Conservation (phyloP, 2,329 filamentous ascomycete species). For the Phialocephala subalpina region DNA sequence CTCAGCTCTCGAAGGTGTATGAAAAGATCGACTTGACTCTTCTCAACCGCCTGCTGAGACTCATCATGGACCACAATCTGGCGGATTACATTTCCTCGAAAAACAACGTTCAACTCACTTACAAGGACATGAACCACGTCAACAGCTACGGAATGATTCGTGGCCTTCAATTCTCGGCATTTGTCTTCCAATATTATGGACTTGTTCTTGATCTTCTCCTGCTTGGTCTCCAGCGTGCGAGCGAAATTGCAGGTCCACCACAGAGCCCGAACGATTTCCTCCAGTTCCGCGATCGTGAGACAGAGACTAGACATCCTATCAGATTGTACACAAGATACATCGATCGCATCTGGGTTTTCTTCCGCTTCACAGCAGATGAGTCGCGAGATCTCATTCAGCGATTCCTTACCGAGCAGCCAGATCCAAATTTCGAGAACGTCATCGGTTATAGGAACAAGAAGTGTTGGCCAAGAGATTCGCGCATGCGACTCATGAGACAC, state of each 20-base stretch:
- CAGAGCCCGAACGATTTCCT: conserved; percentile 96
- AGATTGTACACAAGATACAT: conserved; percentile 98
- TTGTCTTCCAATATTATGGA: conserved; percentile 99
- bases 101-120: conserved; percentile 98
- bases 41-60: conserved; percentile 86
- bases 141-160: conserved; percentile 99
- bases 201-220: conserved; percentile 92
- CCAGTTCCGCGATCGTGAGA: conserved; percentile 93
- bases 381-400: conserved; percentile 95
- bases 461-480: conserved; percentile 96
- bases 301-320: conserved; percentile 93
- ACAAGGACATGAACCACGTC: conserved; percentile 99
- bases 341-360: conserved; percentile 98
- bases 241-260: conserved; percentile 94
- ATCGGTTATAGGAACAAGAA: conserved; percentile 99
- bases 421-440: conserved; percentile 99
- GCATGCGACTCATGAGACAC: conserved; percentile 98
- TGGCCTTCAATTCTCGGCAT: conserved; percentile 96
- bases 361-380: conserved; percentile 92
- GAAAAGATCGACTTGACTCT: conserved; percentile 98
- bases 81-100: conserved; percentile 99
- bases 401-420: conserved; percentile 96
- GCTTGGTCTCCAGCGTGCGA: conserved; percentile 93
- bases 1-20: conserved; percentile 97
- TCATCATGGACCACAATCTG: conserved; percentile 99